Conservation (phyloP, 768 basidiomycete genomes). For the Phanerochaete carnosa region DNA sequence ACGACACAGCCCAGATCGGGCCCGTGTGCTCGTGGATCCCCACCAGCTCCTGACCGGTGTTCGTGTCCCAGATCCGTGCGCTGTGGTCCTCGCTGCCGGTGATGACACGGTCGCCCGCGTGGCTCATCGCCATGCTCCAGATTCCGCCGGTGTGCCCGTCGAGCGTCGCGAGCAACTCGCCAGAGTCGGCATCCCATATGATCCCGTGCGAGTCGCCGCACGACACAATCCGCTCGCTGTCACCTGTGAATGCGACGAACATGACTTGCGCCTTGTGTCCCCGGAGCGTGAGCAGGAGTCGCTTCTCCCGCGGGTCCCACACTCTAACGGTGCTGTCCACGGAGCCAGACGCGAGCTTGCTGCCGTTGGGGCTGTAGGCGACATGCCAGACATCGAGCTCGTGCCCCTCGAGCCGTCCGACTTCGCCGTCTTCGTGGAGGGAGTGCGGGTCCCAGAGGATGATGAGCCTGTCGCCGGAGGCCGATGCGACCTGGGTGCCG, state of each 20-base stretch:
- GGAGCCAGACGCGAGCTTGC: constrained; percentile 18
- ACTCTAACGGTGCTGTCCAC: constrained; percentile 19
- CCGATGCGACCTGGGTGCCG: constrained; percentile 11
- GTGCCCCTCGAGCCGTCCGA: background rate
- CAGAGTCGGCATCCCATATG: constrained; percentile 17
- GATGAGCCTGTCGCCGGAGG: constrained; percentile 16
- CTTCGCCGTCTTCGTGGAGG: background rate
- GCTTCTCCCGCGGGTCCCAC: constrained; percentile 17
- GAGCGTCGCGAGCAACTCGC: background rate
- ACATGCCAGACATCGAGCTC: constrained; percentile 8
- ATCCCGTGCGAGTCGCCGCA: constrained; percentile 1
- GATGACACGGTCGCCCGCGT: constrained; percentile 16
- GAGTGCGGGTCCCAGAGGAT: constrained; percentile 16
- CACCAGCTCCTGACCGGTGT: constrained; percentile 10
- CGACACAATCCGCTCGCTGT: constrained; percentile 13
- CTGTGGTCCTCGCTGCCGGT: constrained; percentile 22
- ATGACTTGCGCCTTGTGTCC: constrained; percentile 2
- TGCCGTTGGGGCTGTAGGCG: constrained; percentile 21
- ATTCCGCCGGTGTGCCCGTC: constrained; percentile 18
- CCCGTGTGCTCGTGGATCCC: constrained; percentile 14
- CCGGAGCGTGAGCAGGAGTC: background rate
- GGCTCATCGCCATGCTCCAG: constrained; percentile 15
- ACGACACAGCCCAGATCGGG: constrained; percentile 32
- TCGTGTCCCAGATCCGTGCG: constrained; percentile 22
- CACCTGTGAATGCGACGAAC: constrained; percentile 14